phyloP scores from a whole-genome alignment of 2,329 filamentous ascomycete genomes.

The Spiromastix sp. region DNA sequence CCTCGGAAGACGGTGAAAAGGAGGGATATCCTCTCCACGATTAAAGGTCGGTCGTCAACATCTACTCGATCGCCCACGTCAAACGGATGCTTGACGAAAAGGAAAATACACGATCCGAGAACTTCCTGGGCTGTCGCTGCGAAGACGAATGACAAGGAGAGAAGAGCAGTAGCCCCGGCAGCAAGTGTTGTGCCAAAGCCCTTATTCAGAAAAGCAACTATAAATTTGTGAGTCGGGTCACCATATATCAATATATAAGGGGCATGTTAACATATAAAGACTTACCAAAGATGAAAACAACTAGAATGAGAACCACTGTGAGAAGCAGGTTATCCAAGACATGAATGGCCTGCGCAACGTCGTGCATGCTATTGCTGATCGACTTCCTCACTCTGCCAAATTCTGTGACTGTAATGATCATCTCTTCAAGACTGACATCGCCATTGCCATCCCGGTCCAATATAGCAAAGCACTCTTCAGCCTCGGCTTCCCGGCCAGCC shows the following conservation, averaged over 20 bases:
- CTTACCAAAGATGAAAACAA: conserved; percentile 72
- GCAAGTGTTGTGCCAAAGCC: conserved; percentile 77
- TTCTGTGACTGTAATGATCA: conserved; percentile 77
- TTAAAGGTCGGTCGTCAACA: conserved; percentile 55
- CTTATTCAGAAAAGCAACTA: conserved; percentile 77
- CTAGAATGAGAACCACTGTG: conserved; percentile 68
- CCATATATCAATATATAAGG: conserved; percentile 8
- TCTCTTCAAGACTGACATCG: conserved; percentile 90
- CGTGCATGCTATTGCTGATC: conserved; percentile 88
- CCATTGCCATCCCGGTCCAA: conserved; percentile 85
- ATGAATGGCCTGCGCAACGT: conserved; percentile 87
- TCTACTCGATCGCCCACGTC: conserved; percentile 94
- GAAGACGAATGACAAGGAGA: conserved; percentile 96
- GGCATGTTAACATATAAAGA: conserved; percentile 11
- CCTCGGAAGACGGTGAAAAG: conserved; percentile 87
- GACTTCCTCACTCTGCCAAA: conserved; percentile 79
- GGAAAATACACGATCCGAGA: conserved; percentile 94
- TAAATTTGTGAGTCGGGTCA: background rate
- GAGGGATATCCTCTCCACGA: conserved; percentile 89
- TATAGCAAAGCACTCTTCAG: conserved; percentile 71
- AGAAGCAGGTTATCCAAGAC: conserved; percentile 82
- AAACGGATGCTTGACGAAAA: conserved; percentile 97
- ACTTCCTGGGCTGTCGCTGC: conserved; percentile 86
- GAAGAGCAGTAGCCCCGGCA: conserved; percentile 79
- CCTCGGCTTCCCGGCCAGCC: conserved; percentile 59